Conservation (phyloP, 352 stramenopile species). For the Chrysophaeum taylorii region DNA sequence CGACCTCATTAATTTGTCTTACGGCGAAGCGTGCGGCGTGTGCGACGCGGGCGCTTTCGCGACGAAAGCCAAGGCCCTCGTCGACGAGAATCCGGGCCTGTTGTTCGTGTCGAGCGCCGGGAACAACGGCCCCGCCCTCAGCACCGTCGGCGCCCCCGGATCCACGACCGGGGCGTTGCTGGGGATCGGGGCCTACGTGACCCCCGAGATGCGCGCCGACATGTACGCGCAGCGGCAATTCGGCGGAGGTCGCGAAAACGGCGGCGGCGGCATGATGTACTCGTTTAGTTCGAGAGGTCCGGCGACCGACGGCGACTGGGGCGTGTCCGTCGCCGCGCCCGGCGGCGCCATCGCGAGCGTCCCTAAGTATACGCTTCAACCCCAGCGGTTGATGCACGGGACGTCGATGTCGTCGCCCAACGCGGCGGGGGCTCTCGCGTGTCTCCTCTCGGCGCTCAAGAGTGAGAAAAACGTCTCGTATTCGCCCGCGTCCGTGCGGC, state of each 20-base stretch:
- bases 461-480: constrained; percentile 56
- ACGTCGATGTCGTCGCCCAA: constrained; percentile 92
- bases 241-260: constrained; percentile 4
- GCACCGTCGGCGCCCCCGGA: constrained; percentile 76
- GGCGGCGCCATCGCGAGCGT: constrained; percentile 83
- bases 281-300: constrained; percentile 81
- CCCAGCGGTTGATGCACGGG: constrained; percentile 90
- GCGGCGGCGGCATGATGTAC: constrained; percentile 48
- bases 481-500: constrained; percentile 69
- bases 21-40: constrained; percentile 77
- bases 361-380: constrained; percentile 85
- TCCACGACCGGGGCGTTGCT: constrained; percentile 72
- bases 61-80: constrained; percentile 71
- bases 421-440: constrained; percentile 75
- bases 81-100: constrained; percentile 72
- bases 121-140: constrained; percentile 88
- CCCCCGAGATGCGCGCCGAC: constrained; percentile 77
- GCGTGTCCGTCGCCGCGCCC: constrained; percentile 79
- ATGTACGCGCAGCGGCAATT: constrained; percentile 69
- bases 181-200: constrained; percentile 86
- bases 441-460: constrained; percentile 79
- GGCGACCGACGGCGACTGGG: constrained; percentile 72
- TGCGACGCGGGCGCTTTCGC: constrained; percentile 70
- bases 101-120: constrained; percentile 81
- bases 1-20: constrained; percentile 93